A percentile compares a stretch with the other conserved stretches of the same genome.
phyloP scores from a whole-genome alignment of 306 rosid genomes.

The Prunus dulcis region DNA sequence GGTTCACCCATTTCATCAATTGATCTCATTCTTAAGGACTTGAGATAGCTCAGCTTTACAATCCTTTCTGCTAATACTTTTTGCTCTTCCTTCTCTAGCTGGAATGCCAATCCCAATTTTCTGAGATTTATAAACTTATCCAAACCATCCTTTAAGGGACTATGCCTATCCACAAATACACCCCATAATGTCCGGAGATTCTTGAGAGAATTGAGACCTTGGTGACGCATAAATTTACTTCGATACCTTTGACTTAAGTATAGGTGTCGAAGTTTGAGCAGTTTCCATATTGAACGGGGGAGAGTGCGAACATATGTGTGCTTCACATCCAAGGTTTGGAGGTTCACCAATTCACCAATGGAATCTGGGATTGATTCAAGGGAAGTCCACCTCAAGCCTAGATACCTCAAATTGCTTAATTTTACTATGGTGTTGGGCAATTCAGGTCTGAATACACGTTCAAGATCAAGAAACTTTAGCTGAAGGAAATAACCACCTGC shows the following conservation, averaged over 20 bases:
- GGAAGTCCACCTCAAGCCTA: slow-evolving; percentile 36
- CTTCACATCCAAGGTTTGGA: slow-evolving; percentile 39
- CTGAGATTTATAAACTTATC: slow-evolving; percentile 25
- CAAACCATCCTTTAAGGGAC: slow-evolving; percentile 21
- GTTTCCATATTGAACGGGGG: slow-evolving; percentile 35
- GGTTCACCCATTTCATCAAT: slow-evolving; percentile 17
- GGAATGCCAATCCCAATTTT: slow-evolving; percentile 34
- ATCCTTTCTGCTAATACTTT: not conserved
- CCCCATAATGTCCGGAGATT: slow-evolving; percentile 31
- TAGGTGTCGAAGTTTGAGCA: slow-evolving; percentile 25
- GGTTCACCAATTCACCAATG: slow-evolving; percentile 27
- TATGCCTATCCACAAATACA: slow-evolving; percentile 24
- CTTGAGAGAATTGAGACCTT: not conserved
- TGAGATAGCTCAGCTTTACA: slow-evolving; percentile 18
- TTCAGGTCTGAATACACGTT: slow-evolving; percentile 35
- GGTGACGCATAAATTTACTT: slow-evolving; percentile 19
- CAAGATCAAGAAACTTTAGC: slow-evolving; percentile 21
- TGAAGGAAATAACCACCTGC: not conserved
- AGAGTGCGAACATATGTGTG: slow-evolving; percentile 24
- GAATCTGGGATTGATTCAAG: slow-evolving; percentile 25
- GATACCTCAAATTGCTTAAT: slow-evolving; percentile 24
- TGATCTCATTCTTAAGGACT: slow-evolving; percentile 29
- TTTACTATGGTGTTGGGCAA: slow-evolving; percentile 23
- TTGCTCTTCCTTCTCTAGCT: slow-evolving; percentile 10
- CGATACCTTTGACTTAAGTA: slow-evolving; percentile 20